Base-by-base conservation (phyloP, 2,329 filamentous ascomycete species). In the Ophiostoma pallidulum region DNA sequence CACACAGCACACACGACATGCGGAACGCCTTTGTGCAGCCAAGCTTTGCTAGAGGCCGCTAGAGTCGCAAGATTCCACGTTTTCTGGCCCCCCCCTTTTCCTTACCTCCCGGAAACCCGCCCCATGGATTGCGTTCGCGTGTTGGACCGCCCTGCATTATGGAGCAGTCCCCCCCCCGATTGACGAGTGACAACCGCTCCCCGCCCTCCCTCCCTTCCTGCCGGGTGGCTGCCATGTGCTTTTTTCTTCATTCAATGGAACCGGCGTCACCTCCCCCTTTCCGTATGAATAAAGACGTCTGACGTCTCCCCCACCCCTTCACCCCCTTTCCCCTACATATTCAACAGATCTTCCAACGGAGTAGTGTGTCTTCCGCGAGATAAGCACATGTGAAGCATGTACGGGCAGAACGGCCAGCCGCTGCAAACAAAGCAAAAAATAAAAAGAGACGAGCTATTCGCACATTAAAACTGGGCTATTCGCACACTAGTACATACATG, bases 181-280 rank as follows among this genome's bases (percentile, higher is more conserved):
- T n/a, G n/a, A n/a, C n/a, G n/a, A n/a, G n/a, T 33, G 29, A 3
- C n/a, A 13, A 13, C 22, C 19, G 22, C 14, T 22, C 41, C 41
- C 31, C 42, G 22, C 32, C 22, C 33, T 45, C 42, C 20, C 37
- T 37, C 24, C 33, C 42, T 29, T 16, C 20, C 19, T 33, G 20
- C 24, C 10, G 31, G 8, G 14, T 37, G 32, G 22, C n/a, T 36
- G 41, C 41, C 32, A 19, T 24, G 42, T 22, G 20, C 42, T 31
- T 45, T 38, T 16, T 45, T 38, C 29, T 24, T 45, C 24, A n/a
- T 37, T 43, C 41, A 35, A 43, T 43, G 18, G 35, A 43, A 43
- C 41, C n/a, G 33, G 19, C 20, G 29, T 13, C 29, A n/a, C n/a
- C n/a, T n/a, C n/a, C n/a, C 38, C 24, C 41, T 32, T 29, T 36